Conservation (phyloP, 805 yeast species). For the Jamesozyma gamospora region DNA sequence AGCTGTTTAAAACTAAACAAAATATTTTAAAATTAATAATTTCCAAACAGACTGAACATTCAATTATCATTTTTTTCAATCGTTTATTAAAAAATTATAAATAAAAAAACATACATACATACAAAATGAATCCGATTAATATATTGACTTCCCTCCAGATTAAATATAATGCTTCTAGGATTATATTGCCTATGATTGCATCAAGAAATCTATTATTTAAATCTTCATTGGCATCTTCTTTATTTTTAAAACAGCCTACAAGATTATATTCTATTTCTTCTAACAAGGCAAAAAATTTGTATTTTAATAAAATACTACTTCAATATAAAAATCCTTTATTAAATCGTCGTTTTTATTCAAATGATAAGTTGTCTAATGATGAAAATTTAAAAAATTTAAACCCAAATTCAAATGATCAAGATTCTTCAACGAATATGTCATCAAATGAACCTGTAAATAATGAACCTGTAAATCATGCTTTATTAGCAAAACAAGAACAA, state of each 20-base stretch:
- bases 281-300: neutral
- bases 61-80: no score
- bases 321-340: neutral
- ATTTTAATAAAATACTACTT: neutral
- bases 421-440: neutral
- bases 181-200: neutral
- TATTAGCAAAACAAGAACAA: conserved; percentile 61
- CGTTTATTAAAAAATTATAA: no score
- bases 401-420: neutral
- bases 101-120: neutral
- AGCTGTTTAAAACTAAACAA: no score
- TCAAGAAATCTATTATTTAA: neutral
- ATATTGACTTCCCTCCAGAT: neutral
- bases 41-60: no score
- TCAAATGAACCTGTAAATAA: neutral
- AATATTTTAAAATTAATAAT: no score
- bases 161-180: neutral
- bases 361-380: neutral
- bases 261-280: neutral
- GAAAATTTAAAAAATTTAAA: neutral
- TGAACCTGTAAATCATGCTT: conserved; percentile 25
- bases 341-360: neutral
- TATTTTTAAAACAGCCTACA: neutral
- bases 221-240: neutral
- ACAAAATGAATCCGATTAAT: neutral